A percentile compares a stretch with the other conserved stretches of the same genome.
Conservation (phyloP, 2,329 filamentous ascomycete species). For the Purpureocillium takamizusanense region DNA sequence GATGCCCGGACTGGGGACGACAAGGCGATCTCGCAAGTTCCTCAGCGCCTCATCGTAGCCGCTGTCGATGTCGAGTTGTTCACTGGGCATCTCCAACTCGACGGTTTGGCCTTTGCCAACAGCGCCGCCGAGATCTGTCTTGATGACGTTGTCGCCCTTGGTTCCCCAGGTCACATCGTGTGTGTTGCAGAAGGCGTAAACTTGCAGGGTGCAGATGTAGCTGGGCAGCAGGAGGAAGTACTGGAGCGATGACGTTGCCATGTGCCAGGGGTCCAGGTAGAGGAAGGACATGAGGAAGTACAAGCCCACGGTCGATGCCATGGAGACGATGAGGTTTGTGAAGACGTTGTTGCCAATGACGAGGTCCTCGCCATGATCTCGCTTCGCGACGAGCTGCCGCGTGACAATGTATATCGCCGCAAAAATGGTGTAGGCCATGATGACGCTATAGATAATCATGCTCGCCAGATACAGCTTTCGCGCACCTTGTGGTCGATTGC, state of each 20-base stretch:
- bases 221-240: constrained; percentile 88
- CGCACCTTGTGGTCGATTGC: constrained; percentile 90
- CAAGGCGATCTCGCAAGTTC: constrained; percentile 87
- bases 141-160: constrained; percentile 93
- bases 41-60: constrained; percentile 95
- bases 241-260: constrained; percentile 85
- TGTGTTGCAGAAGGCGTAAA: constrained; percentile 98
- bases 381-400: constrained; percentile 56
- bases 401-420: constrained; percentile 83
- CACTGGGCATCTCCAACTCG: constrained; percentile 93
- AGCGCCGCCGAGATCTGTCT: constrained; percentile 85
- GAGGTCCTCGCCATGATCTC: constrained; percentile 32
- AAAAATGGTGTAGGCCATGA: constrained; percentile 95
- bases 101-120: constrained; percentile 72
- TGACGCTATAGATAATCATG: constrained; percentile 84
- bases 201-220: constrained; percentile 95
- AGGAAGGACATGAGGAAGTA: constrained; percentile 96
- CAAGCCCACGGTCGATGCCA: constrained; percentile 79
- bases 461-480: constrained; percentile 81
- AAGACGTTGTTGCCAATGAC: constrained; percentile 78
- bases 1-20: constrained; percentile 54
- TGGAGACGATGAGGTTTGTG: constrained; percentile 86
- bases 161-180: constrained; percentile 99
- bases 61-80: constrained; percentile 95
- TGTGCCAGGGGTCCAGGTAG: constrained; percentile 97